Percentiles rank a stretch among this genome's conserved stretches.
Evolutionary conservation across 75 land plant genomes (phyloP).

Genomic region (Chamaecyparis obtusa): DNA sequence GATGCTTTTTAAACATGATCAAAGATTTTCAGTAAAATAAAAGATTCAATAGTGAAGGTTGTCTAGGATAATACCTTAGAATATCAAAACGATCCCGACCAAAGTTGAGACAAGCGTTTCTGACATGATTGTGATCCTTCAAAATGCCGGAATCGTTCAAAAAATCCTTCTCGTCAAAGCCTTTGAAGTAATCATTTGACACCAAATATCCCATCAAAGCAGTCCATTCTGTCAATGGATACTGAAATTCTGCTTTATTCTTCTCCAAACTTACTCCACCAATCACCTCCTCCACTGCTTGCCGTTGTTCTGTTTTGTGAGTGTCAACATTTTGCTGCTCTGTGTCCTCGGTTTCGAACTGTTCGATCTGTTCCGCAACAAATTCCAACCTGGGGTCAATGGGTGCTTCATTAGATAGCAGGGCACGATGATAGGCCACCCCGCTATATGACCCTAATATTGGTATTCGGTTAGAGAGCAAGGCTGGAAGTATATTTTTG

Average conservation of each 20-base stretch:
- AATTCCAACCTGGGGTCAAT: background rate
- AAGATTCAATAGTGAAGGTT: background rate
- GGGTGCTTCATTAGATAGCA: background rate
- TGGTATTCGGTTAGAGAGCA: too few species aligned
- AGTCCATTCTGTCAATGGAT: slow-evolving; percentile 62
- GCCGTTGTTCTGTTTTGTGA: background rate
- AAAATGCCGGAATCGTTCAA: background rate
- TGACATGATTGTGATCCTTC: slow-evolving; percentile 30
- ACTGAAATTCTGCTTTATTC: slow-evolving; percentile 5
- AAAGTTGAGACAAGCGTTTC: slow-evolving; percentile 55
- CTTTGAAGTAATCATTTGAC: slow-evolving; percentile 41
- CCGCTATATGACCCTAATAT: background rate
- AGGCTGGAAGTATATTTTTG: background rate
- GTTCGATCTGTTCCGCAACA: background rate
- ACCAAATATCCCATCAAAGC: slow-evolving; percentile 42
- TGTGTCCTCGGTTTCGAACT: background rate
- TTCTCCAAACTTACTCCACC: slow-evolving; percentile 3
- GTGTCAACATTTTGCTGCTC: background rate
- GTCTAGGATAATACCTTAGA: slow-evolving; percentile 32
- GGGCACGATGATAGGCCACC: background rate
- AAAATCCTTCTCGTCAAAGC: slow-evolving; percentile 1
- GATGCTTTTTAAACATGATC: background rate
- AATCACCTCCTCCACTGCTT: slow-evolving; percentile 11
- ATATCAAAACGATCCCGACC: slow-evolving; percentile 60
- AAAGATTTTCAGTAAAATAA: background rate